Percentiles rank a stretch among this genome's conserved stretches.
These are phyloP conservation scores for Sclerotinia sclerotiorum DNA, from an alignment of 2,329 filamentous ascomycete genomes.

Conservation along the genomic window DNA sequence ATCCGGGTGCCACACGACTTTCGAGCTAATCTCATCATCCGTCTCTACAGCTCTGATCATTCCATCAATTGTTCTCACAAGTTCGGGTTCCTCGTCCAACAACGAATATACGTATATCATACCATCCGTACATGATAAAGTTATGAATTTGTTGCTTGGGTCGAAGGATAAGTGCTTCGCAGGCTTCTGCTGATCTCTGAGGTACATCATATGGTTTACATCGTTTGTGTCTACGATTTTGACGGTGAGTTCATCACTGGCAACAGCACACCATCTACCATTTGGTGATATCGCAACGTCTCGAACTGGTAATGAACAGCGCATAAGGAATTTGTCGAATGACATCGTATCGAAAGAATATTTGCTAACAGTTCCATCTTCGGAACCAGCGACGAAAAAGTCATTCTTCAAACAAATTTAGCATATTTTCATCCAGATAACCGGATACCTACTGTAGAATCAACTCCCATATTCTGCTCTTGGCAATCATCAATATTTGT, in stretches of 20 bases:
- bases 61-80: constrained; percentile 82
- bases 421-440: constrained; percentile 4
- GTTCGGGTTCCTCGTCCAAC: constrained; percentile 71
- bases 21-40: constrained; percentile 73
- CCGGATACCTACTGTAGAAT: constrained; percentile 55
- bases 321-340: constrained; percentile 79
- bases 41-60: constrained; percentile 77
- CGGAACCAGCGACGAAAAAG: constrained; percentile 84
- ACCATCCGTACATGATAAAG: constrained; percentile 86
- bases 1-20: constrained; percentile 88
- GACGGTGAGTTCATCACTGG: constrained; percentile 92
- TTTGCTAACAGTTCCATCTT: constrained; percentile 93
- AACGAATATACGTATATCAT: constrained; percentile 88
- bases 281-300: constrained; percentile 83
- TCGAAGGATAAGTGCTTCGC: constrained; percentile 93
- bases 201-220: constrained; percentile 70
- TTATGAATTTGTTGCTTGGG: constrained; percentile 69
- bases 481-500: constrained; percentile 87
- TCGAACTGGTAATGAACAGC: constrained; percentile 81
- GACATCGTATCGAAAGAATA: constrained; percentile 75
- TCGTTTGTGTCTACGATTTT: constrained; percentile 84
- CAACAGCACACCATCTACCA: constrained; percentile 84
- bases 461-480: constrained; percentile 80
- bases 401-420: constrained; percentile 54
- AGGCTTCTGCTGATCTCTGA: constrained; percentile 82